Percentiles rank a stretch among this genome's conserved stretches.
phyloP scores from a whole-genome alignment of 2,329 filamentous ascomycete species.

The Fusarium sp. region DNA sequence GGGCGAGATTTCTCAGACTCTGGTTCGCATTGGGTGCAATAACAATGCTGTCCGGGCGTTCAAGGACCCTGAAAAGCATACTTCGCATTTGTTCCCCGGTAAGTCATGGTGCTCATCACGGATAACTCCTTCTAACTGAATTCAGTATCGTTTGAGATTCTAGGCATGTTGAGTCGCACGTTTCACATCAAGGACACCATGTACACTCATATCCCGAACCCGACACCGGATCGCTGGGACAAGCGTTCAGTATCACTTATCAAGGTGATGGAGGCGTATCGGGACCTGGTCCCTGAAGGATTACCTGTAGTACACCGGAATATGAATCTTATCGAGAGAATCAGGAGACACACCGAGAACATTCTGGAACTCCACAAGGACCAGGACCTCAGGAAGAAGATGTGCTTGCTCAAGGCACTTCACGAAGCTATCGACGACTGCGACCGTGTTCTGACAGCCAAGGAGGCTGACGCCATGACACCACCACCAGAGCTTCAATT shows the following conservation, averaged over 20 bases:
- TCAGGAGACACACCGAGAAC: constrained; percentile 42
- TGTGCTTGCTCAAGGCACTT: constrained; percentile 54
- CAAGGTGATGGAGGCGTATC: constrained; percentile 56
- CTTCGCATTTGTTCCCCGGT: constrained; percentile 65
- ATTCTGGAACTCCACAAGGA: constrained; percentile 43
- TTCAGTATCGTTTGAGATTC: constrained; percentile 67
- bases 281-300: constrained; percentile 42
- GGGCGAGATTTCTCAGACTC: constrained; percentile 64
- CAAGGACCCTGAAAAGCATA: constrained; percentile 51
- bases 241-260: constrained; percentile 59
- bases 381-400: constrained; percentile 38
- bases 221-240: constrained; percentile 67
- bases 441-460: constrained; percentile 58
- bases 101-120: constrained; percentile 24
- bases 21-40: constrained; percentile 66
- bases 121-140: constrained; percentile 16
- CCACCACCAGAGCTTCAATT: constrained; percentile 14
- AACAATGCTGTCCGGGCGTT: constrained; percentile 62
- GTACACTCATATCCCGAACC: constrained; percentile 69
- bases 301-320: constrained; percentile 37
- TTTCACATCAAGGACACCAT: constrained; percentile 62
- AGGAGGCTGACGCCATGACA: constrained; percentile 31
- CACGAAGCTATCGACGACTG: constrained; percentile 56
- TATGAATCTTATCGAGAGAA: constrained; percentile 34
- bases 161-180: constrained; percentile 67